phyloP scores from a whole-genome alignment of 2,329 filamentous ascomycete species.

The Helminthosporium solani region DNA sequence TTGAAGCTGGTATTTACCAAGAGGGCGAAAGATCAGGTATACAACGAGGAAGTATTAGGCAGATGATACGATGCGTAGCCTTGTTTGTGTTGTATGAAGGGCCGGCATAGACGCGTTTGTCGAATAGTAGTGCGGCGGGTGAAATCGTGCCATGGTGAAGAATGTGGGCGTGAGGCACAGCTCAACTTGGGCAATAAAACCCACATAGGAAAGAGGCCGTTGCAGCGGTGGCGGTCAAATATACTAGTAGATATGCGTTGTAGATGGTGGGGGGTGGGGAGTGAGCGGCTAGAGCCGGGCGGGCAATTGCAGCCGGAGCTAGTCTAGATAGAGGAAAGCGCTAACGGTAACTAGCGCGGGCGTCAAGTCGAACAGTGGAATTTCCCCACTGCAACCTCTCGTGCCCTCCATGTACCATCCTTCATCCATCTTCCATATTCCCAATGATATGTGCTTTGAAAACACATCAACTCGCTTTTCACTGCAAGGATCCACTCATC shows the following conservation, averaged over 20 bases:
- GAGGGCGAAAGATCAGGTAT: neutral
- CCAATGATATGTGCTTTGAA: too few relatives aligned
- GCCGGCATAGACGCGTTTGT: neutral
- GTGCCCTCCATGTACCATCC: too few relatives aligned
- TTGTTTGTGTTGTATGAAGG: neutral
- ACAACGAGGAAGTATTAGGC: neutral
- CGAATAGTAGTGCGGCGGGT: neutral
- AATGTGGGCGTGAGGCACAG: constrained; percentile 8
- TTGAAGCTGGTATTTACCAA: too few relatives aligned
- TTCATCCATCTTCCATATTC: constrained; percentile 1
- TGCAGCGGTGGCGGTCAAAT: too few relatives aligned
- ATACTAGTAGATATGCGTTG: too few relatives aligned
- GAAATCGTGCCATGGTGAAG: neutral
- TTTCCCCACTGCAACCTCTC: too few relatives aligned
- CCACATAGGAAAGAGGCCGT: too few relatives aligned
- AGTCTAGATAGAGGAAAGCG: constrained; percentile 3
- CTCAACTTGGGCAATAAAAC: neutral
- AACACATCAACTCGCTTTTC: too few relatives aligned
- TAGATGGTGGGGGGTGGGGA: too few relatives aligned
- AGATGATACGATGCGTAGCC: neutral
- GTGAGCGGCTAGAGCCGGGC: too few relatives aligned
- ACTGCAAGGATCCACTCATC: too few relatives aligned
- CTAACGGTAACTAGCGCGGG: neutral
- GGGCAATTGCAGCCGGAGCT: neutral
- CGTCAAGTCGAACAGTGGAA: neutral